phyloP scores from a whole-genome alignment of 2,329 filamentous ascomycete genomes.

The Fusarium sp. region DNA sequence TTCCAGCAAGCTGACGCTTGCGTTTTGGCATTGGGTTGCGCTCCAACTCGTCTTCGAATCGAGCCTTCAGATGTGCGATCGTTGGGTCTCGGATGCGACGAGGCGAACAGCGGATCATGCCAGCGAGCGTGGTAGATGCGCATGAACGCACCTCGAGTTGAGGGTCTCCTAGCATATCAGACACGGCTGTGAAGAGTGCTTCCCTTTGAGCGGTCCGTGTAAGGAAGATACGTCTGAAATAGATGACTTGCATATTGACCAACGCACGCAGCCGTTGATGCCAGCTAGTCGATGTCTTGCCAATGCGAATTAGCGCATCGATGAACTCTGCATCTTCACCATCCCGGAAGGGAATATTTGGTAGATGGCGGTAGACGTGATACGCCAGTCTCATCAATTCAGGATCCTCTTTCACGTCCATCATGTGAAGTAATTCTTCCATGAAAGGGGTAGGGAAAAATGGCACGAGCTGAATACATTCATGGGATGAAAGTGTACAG shows the following conservation, averaged over 20 bases:
- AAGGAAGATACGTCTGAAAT: constrained; percentile 95
- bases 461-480: constrained; percentile 88
- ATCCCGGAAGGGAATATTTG: constrained; percentile 91
- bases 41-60: constrained; percentile 82
- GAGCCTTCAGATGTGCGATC: constrained; percentile 78
- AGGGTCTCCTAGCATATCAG: constrained; percentile 89
- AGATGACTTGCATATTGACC: constrained; percentile 98
- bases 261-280: constrained; percentile 94
- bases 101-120: constrained; percentile 98
- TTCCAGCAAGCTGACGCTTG: constrained; percentile 68
- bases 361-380: constrained; percentile 94
- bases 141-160: constrained; percentile 95
- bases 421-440: constrained; percentile 97
- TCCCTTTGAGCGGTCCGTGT: constrained; percentile 80
- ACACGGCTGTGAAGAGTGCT: constrained; percentile 89
- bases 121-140: constrained; percentile 91
- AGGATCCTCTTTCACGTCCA: constrained; percentile 99
- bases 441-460: constrained; percentile 94
- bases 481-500: constrained; percentile 87
- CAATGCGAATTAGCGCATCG: constrained; percentile 86
- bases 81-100: constrained; percentile 80
- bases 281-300: constrained; percentile 86
- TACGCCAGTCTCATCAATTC: constrained; percentile 95
- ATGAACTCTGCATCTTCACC: constrained; percentile 90
- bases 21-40: constrained; percentile 89